Evolutionary conservation across 2,329 filamentous ascomycete species (phyloP).

Genomic region (Leptographium lundbergii): DNA sequence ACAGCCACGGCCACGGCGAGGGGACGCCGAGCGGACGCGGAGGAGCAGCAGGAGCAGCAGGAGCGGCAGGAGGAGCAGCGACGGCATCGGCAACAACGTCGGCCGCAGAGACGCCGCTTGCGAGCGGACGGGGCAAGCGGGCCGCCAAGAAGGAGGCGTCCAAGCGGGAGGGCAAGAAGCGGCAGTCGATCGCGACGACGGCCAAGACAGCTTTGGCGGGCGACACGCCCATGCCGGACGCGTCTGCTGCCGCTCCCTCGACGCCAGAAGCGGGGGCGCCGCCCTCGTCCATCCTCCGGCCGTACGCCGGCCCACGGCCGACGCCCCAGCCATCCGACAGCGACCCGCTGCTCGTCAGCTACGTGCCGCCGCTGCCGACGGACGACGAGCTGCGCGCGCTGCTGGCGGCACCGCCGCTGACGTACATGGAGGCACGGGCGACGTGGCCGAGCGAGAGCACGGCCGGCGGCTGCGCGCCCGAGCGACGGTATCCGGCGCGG

Average conservation of each 20-base stretch:
- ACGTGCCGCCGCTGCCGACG: slow-evolving; percentile 44
- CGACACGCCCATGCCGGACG: slow-evolving; percentile 30
- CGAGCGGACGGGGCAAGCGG: not conserved
- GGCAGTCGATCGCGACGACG: not conserved
- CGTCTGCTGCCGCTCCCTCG: slow-evolving; percentile 7
- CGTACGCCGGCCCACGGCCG: slow-evolving; percentile 20
- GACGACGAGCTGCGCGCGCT: slow-evolving; percentile 52
- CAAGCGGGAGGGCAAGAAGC: not conserved
- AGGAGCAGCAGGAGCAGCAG: slow-evolving; percentile 1
- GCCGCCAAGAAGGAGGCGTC: slow-evolving; percentile 2
- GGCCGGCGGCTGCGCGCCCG: slow-evolving; percentile 21
- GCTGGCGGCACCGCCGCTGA: slow-evolving; percentile 50
- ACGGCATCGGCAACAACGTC: not conserved
- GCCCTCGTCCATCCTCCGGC: slow-evolving; percentile 22
- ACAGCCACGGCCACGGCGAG: slow-evolving; percentile 11
- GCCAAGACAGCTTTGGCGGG: slow-evolving; percentile 6
- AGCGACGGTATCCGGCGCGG: slow-evolving; percentile 44
- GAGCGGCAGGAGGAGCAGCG: no score
- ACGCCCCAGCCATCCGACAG: slow-evolving; percentile 33
- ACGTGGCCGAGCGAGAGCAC: not conserved
- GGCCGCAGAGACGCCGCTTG: not conserved
- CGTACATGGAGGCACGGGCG: slow-evolving; percentile 44
- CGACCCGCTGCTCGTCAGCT: slow-evolving; percentile 45
- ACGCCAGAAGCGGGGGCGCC: slow-evolving; percentile 2
- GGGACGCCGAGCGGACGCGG: not conserved